Conservation (phyloP, 1,284 basidiomycete species). For the Fistulinella staudtii region DNA sequence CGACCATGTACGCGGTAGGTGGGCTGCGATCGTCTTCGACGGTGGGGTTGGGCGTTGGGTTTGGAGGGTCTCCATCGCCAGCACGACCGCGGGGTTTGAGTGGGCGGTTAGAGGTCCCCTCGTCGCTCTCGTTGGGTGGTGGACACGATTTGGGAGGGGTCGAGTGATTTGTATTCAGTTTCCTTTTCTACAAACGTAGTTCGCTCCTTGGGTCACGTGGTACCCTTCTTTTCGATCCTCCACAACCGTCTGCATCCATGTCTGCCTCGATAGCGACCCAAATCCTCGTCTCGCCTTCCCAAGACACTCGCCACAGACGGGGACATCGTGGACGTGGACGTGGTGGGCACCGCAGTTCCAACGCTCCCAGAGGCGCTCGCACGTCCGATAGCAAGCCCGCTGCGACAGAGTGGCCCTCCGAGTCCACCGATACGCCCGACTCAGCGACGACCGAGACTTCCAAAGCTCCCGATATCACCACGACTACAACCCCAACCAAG, state of each 20-base stretch:
- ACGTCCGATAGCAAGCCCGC: constrained; percentile 9
- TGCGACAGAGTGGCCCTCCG: not conserved
- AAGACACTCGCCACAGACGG: constrained; percentile 11
- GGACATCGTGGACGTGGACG: constrained; percentile 21
- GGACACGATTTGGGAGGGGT: constrained; percentile 19
- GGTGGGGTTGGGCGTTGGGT: constrained; percentile 18
- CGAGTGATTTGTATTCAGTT: constrained; percentile 14
- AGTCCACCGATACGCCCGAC: too few species aligned
- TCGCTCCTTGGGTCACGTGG: constrained; percentile 12
- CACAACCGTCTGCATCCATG: constrained; percentile 11
- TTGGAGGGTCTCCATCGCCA: constrained; percentile 15
- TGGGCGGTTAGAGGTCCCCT: not conserved
- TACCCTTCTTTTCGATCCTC: not conserved
- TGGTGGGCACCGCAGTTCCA: constrained; percentile 10
- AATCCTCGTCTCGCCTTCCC: constrained; percentile 2
- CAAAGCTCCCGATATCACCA: not conserved
- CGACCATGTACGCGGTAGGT: constrained; percentile 61
- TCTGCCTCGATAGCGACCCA: constrained; percentile 17
- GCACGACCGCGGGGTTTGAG: constrained; percentile 3
- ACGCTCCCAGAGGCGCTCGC: constrained; percentile 5
- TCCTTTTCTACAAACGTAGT: too few species aligned
- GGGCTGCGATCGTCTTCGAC: constrained; percentile 38
- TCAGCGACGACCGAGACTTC: not conserved
- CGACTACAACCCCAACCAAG: not conserved
- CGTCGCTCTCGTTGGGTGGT: not conserved